These are phyloP conservation scores for Sambucus nigra DNA, from an alignment of 129 eudicot species.

Conservation along the genomic window DNA sequence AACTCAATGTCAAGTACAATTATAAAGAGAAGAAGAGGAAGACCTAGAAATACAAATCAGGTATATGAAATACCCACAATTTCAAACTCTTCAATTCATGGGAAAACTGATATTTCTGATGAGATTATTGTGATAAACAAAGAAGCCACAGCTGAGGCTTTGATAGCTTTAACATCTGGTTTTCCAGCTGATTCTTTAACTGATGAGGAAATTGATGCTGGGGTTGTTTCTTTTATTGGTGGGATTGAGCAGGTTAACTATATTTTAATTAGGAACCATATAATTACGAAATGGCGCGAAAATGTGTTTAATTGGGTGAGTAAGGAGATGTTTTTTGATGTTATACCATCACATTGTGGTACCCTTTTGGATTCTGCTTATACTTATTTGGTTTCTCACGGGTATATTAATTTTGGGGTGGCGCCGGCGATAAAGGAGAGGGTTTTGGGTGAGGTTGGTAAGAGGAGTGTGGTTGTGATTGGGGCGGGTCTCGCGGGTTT, in stretches of 20 bases:
- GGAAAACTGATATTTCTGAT: constrained; percentile 48
- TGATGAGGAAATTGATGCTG: constrained; percentile 76
- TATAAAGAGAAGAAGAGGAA: constrained; percentile 69
- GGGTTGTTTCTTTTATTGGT: constrained; percentile 72
- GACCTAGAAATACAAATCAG: constrained; percentile 57
- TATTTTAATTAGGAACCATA: constrained; percentile 78
- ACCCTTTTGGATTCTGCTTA: constrained; percentile 63
- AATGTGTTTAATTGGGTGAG: constrained; percentile 66
- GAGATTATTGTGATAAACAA: constrained; percentile 88
- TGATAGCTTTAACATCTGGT: constrained; percentile 75
- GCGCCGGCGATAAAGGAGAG: constrained; percentile 63
- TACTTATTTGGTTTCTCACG: constrained; percentile 65
- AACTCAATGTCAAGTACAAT: constrained; percentile 26
- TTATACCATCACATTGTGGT: constrained; percentile 63
- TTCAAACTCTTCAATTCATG: constrained; percentile 5
- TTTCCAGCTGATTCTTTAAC: constrained; percentile 88
- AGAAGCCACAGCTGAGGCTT: constrained; percentile 88
- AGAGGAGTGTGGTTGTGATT: constrained; percentile 52
- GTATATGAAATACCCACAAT: constrained; percentile 30
- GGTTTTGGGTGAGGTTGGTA: constrained; percentile 25
- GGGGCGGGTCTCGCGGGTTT: constrained; percentile 97
- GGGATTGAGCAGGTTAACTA: constrained; percentile 97
- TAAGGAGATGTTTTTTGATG: constrained; percentile 72
- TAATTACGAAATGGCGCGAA: constrained; percentile 86
- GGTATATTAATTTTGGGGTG: constrained; percentile 94